phyloP scores from a whole-genome alignment of 352 stramenopile species.

The Phytopythium boreale region DNA sequence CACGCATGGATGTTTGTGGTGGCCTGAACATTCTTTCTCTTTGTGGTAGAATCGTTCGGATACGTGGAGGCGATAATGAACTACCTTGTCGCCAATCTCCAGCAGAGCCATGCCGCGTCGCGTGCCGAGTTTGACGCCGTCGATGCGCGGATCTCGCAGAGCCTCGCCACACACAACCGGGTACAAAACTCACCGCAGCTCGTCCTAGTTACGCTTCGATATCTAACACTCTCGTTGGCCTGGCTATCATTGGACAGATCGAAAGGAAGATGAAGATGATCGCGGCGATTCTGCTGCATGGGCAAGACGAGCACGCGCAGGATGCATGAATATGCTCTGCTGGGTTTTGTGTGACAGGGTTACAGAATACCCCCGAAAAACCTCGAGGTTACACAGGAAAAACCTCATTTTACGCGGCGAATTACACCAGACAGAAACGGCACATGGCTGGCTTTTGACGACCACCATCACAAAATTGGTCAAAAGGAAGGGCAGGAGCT shows the following conservation, averaged over 20 bases:
- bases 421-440: slow-evolving; percentile 1
- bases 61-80: slow-evolving; percentile 45
- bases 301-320: slow-evolving; percentile 14
- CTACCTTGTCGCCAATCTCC: slow-evolving; percentile 31
- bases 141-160: slow-evolving; percentile 22
- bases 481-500: background rate
- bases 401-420: background rate
- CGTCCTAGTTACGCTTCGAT: background rate
- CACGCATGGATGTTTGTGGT: too few relatives aligned
- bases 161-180: slow-evolving; percentile 29
- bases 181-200: slow-evolving; percentile 10
- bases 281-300: slow-evolving; percentile 34
- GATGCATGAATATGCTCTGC: background rate
- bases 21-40: too few relatives aligned
- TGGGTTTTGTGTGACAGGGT: background rate
- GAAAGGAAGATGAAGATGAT: slow-evolving; percentile 61
- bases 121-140: slow-evolving; percentile 30
- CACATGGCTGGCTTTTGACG: background rate
- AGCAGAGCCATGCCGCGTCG: slow-evolving; percentile 32
- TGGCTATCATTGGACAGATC: slow-evolving; percentile 19
- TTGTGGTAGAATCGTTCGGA: slow-evolving; percentile 27
- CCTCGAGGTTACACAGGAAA: background rate
- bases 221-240: background rate
- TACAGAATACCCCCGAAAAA: background rate
- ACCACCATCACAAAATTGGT: background rate